Base-by-base conservation (phyloP, 75 land plant species). In the Picea glauca region DNA sequence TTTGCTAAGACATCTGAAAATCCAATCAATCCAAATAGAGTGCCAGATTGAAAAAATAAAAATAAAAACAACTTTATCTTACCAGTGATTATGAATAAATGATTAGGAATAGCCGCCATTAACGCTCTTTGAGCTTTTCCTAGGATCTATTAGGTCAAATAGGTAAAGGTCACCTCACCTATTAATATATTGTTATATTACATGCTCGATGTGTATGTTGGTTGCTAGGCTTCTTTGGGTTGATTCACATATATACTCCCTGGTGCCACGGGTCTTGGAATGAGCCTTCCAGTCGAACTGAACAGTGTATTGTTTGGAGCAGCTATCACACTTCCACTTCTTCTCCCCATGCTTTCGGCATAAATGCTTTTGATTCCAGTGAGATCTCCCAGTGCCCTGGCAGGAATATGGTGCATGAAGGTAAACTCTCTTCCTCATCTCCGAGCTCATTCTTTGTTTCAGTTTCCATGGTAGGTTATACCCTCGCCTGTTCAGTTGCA, bases 311-410 rank as follows among this genome's bases (percentile, higher is more conserved):
- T 80, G 59, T 76, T 87, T 87, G 0, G 88, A 78, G 76, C 85
- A 84, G 58, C 76, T 81, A 31, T 84, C 85, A 15, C 90, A 88
- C 80, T 88, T 88, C 90, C 87, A 88, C 61, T 88, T 85, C 80
- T 85, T 85, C 78, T 88, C 90, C 2, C 90, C 90, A 58, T 88
- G 90, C 80, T 88, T 88, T 61, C 87, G 43, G 56, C 88, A 89
- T 50, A 86, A 89, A 82, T 89, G 91, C 79, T 89, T 89, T 89
- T 89, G 26, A 89, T 86, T 4, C 91, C 91, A 0, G 88, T 89
- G 1, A 89, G 86, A 74, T 86, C 91, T 3, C 91, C 88, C 20
- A 89, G 83, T 60, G 91, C 91, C 79, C 91, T 83, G 0, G 91
- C 84, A 43, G 91, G 88, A 43, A 84, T 82, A 75, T 89, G 82